A percentile compares a stretch with the other conserved stretches of the same genome.
Evolutionary conservation across 768 basidiomycete species (phyloP).

Genomic region (Tephrocybe rancida): DNA sequence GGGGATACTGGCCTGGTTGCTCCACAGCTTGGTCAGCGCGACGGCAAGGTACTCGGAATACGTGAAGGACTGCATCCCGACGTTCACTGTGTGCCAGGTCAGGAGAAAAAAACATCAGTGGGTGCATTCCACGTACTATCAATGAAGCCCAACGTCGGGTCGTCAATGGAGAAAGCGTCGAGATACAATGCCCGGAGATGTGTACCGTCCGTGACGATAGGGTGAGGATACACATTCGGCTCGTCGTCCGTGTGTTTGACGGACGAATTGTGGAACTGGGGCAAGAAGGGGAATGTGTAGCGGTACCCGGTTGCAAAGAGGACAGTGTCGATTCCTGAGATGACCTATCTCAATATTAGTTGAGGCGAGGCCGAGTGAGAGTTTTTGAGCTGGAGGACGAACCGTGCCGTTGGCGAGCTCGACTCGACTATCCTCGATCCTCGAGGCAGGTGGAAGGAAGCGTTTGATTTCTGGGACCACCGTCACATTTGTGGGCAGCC

Average conservation of each 20-base stretch:
- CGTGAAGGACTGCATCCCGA: slow-evolving; percentile 41
- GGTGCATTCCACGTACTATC: slow-evolving; percentile 26
- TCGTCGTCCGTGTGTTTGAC: slow-evolving; percentile 14
- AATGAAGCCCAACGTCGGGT: slow-evolving; percentile 44
- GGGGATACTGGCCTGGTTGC: slow-evolving; percentile 35
- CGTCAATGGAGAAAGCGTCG: slow-evolving; percentile 45
- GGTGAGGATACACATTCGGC: slow-evolving; percentile 25
- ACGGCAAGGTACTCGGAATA: slow-evolving; percentile 38
- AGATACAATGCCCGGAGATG: slow-evolving; percentile 41
- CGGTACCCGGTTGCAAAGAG: slow-evolving; percentile 45
- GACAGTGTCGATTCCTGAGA: slow-evolving; percentile 36
- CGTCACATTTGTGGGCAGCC: slow-evolving; percentile 34
- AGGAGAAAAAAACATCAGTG: neutral
- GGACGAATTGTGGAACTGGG: slow-evolving; percentile 32
- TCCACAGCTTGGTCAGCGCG: slow-evolving; percentile 40
- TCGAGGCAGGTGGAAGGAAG: slow-evolving; percentile 28
- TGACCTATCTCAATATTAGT: slow-evolving; percentile 17
- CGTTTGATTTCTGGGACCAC: slow-evolving; percentile 40
- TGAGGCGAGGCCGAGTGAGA: too few relatives aligned
- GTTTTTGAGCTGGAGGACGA: slow-evolving; percentile 13
- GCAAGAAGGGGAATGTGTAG: slow-evolving; percentile 47
- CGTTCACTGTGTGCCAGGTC: slow-evolving; percentile 30
- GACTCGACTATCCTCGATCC: slow-evolving; percentile 27
- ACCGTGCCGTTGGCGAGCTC: slow-evolving; percentile 41
- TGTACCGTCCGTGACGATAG: slow-evolving; percentile 42